Conservation (phyloP, 2,329 filamentous ascomycete species). For the Coleophoma cylindrospora region DNA sequence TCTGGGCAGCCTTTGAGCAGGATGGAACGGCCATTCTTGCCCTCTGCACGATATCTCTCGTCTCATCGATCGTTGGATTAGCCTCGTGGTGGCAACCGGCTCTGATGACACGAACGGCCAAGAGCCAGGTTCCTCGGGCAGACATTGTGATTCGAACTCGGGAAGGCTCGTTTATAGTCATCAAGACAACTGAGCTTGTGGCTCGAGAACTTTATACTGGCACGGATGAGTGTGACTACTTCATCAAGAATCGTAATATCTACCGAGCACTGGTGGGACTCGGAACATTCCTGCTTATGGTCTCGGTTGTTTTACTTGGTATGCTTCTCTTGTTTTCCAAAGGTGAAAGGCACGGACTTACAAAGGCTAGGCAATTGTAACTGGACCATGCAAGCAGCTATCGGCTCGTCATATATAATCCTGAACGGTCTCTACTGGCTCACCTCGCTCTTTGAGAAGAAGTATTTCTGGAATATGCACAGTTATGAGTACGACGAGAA, state of each 20-base stretch:
- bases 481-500: slow-evolving; percentile 35
- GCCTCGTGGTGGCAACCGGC: slow-evolving; percentile 54
- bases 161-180: slow-evolving; percentile 52
- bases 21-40: slow-evolving; percentile 49
- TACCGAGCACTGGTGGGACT: slow-evolving; percentile 51
- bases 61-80: slow-evolving; percentile 48
- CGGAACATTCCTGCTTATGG: slow-evolving; percentile 56
- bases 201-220: slow-evolving; percentile 58
- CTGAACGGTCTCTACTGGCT: slow-evolving; percentile 57
- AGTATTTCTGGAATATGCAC: slow-evolving; percentile 52
- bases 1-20: slow-evolving; percentile 33
- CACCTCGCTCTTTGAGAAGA: slow-evolving; percentile 28
- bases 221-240: slow-evolving; percentile 55
- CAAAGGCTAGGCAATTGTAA: slow-evolving; percentile 39
- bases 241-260: slow-evolving; percentile 32
- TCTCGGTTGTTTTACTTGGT: slow-evolving; percentile 54
- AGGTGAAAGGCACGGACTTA: background rate
- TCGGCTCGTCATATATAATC: slow-evolving; percentile 51
- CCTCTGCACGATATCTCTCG: slow-evolving; percentile 44
- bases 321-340: background rate
- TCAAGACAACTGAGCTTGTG: slow-evolving; percentile 53
- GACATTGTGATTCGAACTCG: slow-evolving; percentile 59
- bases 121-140: slow-evolving; percentile 39
- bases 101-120: slow-evolving; percentile 45
- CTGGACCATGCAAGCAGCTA: slow-evolving; percentile 55